These are phyloP conservation scores for Flaveria sonorensis DNA, from an alignment of 129 eudicot species.

Conservation along the genomic window DNA sequence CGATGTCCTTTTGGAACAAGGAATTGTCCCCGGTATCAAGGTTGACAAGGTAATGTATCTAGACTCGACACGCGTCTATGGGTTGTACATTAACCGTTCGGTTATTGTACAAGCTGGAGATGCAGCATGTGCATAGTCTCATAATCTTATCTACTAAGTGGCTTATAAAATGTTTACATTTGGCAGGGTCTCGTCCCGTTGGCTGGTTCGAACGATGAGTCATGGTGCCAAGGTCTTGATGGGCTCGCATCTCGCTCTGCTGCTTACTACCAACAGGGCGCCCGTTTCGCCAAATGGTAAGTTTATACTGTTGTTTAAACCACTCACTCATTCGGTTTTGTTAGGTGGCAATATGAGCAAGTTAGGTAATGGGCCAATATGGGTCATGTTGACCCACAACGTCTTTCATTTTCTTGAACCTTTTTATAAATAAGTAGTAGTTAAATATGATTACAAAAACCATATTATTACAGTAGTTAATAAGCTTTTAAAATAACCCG, in stretches of 20 bases:
- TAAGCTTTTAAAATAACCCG: no score
- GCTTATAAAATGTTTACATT: conserved; percentile 14
- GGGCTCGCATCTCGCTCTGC: conserved; percentile 85
- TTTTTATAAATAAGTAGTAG: not conserved
- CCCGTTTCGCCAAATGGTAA: conserved; percentile 81
- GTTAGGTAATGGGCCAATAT: not conserved
- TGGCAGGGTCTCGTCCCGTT: conserved; percentile 76
- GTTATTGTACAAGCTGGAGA: not conserved
- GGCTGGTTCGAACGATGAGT: conserved; percentile 74
- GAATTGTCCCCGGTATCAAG: conserved; percentile 66
- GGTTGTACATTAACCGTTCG: not conserved
- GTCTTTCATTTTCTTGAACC: not conserved
- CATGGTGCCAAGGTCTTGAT: conserved; percentile 95
- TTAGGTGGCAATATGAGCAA: not conserved
- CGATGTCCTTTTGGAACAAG: conserved; percentile 53
- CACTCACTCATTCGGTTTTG: not conserved
- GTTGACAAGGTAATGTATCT: conserved; percentile 56
- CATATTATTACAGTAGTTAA: not conserved
- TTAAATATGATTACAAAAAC: not conserved
- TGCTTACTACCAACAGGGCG: conserved; percentile 83
- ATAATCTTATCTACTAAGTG: not conserved
- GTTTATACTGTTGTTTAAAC: not conserved
- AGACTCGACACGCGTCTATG: not conserved
- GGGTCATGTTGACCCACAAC: not conserved
- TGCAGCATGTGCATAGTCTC: not conserved